phyloP scores from a whole-genome alignment of 805 yeast genomes.

The Metschnikowia picachoensis region DNA sequence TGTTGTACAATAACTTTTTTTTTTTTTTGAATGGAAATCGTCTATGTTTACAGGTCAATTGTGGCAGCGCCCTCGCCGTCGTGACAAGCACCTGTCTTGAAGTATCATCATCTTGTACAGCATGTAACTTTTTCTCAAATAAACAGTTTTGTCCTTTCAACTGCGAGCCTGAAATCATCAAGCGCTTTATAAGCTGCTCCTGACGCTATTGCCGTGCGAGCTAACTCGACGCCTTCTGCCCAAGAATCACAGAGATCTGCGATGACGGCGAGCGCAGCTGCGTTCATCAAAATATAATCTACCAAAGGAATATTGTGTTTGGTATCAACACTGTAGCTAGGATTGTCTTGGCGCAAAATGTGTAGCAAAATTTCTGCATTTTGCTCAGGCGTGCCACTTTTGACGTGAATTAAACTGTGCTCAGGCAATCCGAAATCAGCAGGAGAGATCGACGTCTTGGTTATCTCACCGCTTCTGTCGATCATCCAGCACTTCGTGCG shows the following conservation, averaged over 20 bases:
- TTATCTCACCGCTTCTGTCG: slow-evolving; percentile 38
- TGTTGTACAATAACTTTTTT: no score
- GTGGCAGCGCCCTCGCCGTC: no score
- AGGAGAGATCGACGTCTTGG: slow-evolving; percentile 54
- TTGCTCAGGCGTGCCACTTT: slow-evolving; percentile 81
- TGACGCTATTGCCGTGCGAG: slow-evolving; percentile 59
- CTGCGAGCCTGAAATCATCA: slow-evolving; percentile 41
- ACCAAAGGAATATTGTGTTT: slow-evolving; percentile 54
- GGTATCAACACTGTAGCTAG: slow-evolving; percentile 42
- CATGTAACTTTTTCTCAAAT: background rate
- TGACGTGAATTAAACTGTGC: slow-evolving; percentile 64
- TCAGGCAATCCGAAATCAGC: slow-evolving; percentile 76
- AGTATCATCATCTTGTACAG: no score
- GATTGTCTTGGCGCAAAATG: slow-evolving; percentile 42
- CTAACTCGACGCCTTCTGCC: slow-evolving; percentile 73
- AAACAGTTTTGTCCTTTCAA: background rate
- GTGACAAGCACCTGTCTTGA: no score
- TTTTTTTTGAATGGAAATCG: no score
- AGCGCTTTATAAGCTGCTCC: slow-evolving; percentile 68
- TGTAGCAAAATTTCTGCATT: slow-evolving; percentile 62
- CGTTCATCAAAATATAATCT: slow-evolving; percentile 87
- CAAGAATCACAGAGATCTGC: slow-evolving; percentile 65
- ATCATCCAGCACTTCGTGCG: slow-evolving; percentile 76
- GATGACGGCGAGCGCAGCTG: slow-evolving; percentile 82
- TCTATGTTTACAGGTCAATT: no score